Percentiles rank a stretch among this genome's conserved stretches.
These are phyloP conservation scores for Guadua angustifolia DNA, from an alignment of 176 grass and related monocot genomes.

Conservation along the genomic window DNA sequence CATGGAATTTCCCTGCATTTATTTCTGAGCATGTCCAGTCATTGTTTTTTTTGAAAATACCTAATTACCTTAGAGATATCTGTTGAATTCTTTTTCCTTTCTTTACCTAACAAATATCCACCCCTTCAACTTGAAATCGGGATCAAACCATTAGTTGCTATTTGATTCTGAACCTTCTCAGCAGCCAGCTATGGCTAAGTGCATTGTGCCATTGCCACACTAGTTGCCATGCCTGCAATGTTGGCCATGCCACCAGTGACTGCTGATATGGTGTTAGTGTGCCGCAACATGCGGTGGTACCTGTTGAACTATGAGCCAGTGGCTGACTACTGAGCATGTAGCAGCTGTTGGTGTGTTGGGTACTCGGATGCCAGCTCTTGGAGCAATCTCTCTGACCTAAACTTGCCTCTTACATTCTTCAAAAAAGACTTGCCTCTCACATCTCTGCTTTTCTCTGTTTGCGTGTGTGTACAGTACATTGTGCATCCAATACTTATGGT, in stretches of 20 bases:
- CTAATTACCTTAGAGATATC: background rate
- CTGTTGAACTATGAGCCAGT: no score
- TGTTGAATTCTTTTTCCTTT: background rate
- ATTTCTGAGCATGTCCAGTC: background rate
- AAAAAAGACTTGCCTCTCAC: no score
- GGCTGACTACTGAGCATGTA: no score
- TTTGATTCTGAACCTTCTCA: background rate
- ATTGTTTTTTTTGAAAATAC: background rate
- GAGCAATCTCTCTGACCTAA: no score
- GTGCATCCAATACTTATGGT: no score
- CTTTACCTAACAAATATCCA: background rate
- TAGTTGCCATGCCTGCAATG: background rate
- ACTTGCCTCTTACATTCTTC: no score
- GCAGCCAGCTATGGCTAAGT: background rate
- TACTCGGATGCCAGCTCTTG: no score
- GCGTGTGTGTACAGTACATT: no score
- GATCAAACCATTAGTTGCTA: background rate
- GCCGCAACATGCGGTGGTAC: no score
- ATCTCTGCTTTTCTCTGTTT: no score
- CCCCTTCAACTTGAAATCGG: background rate
- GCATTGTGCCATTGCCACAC: background rate
- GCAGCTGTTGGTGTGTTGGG: no score
- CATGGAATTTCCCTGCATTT: background rate
- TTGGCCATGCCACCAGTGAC: background rate
- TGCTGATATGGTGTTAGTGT: background rate